A percentile compares a stretch with the other conserved stretches of the same genome.
Conservation (phyloP, 2,329 filamentous ascomycete species). For the Microsporum canis region DNA sequence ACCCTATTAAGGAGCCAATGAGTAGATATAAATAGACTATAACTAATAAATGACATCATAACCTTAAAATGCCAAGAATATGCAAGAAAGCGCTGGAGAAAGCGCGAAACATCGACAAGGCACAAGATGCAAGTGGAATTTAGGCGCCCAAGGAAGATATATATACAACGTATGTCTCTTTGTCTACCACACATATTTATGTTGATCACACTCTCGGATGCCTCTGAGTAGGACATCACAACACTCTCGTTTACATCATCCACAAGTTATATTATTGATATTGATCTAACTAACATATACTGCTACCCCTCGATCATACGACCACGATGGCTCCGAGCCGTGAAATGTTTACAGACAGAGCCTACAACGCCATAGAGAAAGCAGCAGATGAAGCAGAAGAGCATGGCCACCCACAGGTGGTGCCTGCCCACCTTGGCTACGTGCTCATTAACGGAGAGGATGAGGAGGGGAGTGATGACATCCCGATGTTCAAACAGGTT, state of each 20-base stretch:
- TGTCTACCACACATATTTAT: not conserved
- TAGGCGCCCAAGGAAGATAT: not conserved
- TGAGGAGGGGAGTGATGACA: not conserved
- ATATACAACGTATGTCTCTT: not conserved
- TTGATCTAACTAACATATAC: not conserved
- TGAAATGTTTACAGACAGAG: constrained; percentile 78
- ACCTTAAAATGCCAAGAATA: not conserved
- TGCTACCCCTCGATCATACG: not conserved
- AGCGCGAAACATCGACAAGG: constrained; percentile 1
- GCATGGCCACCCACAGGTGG: constrained; percentile 81
- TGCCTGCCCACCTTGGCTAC: constrained; percentile 76
- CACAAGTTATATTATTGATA: not conserved
- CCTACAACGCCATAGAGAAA: constrained; percentile 78
- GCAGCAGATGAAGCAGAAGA: constrained; percentile 78
- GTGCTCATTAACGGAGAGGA: constrained; percentile 30
- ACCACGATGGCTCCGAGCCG: constrained; percentile 5
- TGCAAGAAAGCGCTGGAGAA: not conserved
- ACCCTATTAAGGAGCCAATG: no score
- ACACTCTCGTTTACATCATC: not conserved
- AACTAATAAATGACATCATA: not conserved
- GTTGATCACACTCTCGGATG: not conserved
- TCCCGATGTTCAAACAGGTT: constrained; percentile 87
- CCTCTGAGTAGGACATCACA: not conserved
- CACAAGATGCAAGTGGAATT: not conserved
- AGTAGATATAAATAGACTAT: no score